phyloP scores from a whole-genome alignment of 352 stramenopile species.

The Globisporangium iwayamae region DNA sequence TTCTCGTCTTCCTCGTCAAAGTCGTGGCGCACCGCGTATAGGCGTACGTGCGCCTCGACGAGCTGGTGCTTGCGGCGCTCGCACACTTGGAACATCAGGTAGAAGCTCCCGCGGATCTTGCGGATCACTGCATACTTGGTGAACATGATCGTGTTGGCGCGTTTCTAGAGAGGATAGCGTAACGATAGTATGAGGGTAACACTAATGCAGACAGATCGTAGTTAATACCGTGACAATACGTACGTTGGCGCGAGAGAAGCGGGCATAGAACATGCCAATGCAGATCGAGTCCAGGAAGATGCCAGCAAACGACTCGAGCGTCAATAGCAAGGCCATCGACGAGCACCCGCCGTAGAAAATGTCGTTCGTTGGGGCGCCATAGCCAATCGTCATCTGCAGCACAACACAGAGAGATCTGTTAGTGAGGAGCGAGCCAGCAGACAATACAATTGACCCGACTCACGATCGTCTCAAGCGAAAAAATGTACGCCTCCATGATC shows the following conservation, averaged over 20 bases:
- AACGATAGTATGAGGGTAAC: not conserved
- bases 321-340: conserved; percentile 75
- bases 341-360: conserved; percentile 86
- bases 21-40: conserved; percentile 81
- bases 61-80: conserved; percentile 88
- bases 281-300: conserved; percentile 87
- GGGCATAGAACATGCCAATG: conserved; percentile 85
- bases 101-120: conserved; percentile 86
- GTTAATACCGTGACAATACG: conserved; percentile 8
- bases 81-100: conserved; percentile 91
- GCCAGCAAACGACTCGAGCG: conserved; percentile 79
- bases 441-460: conserved; percentile 9
- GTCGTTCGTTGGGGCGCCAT: conserved; percentile 80
- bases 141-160: conserved; percentile 86
- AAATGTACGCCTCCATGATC: conserved; percentile 83
- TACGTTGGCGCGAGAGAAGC: conserved; percentile 78
- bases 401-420: conserved; percentile 4
- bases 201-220: not conserved
- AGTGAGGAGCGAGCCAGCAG: not conserved
- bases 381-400: conserved; percentile 84
- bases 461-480: conserved; percentile 87
- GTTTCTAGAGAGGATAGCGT: conserved; percentile 42
- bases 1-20: conserved; percentile 45
- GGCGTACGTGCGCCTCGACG: conserved; percentile 76
- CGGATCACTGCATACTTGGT: conserved; percentile 83